A percentile compares a stretch with the other conserved stretches of the same genome.
These are phyloP conservation scores for Colletotrichum kahawae DNA, from an alignment of 2,329 filamentous ascomycete genomes.

Conservation along the genomic window DNA sequence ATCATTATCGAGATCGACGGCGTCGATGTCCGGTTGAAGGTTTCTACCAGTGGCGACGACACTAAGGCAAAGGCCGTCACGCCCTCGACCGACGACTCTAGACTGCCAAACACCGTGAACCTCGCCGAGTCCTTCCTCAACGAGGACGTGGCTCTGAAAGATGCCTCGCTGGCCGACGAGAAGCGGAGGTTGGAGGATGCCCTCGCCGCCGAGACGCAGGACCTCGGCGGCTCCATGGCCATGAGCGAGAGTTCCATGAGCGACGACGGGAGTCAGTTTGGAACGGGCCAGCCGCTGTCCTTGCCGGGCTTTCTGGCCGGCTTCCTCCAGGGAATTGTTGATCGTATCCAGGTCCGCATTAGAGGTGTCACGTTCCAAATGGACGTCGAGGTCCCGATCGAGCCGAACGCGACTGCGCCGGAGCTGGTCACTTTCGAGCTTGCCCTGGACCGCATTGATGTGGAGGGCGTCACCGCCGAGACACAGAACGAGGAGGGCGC, in stretches of 20 bases:
- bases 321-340: slow-evolving; percentile 76
- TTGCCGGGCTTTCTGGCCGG: slow-evolving; percentile 73
- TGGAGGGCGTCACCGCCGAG: slow-evolving; percentile 67
- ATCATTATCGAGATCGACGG: slow-evolving; percentile 85
- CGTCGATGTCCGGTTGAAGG: slow-evolving; percentile 71
- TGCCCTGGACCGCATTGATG: slow-evolving; percentile 65
- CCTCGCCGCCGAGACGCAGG: slow-evolving; percentile 65
- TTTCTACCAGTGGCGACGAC: slow-evolving; percentile 43
- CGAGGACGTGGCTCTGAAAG: slow-evolving; percentile 41
- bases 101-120: slow-evolving; percentile 72
- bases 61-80: slow-evolving; percentile 25
- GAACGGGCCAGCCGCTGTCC: slow-evolving; percentile 74
- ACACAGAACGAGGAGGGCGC: slow-evolving; percentile 31
- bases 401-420: slow-evolving; percentile 48
- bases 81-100: slow-evolving; percentile 29
- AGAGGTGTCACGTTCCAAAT: slow-evolving; percentile 70
- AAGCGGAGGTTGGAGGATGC: slow-evolving; percentile 72
- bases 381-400: slow-evolving; percentile 62
- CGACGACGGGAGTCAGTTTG: slow-evolving; percentile 64
- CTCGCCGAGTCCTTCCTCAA: slow-evolving; percentile 78
- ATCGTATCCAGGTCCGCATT: slow-evolving; percentile 72
- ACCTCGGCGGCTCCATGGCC: slow-evolving; percentile 64
- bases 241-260: slow-evolving; percentile 64
- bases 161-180: slow-evolving; percentile 66
- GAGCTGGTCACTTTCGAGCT: slow-evolving; percentile 70